phyloP scores from a whole-genome alignment of 192 early-diverging fungal genomes.

The Backusella luteola region DNA sequence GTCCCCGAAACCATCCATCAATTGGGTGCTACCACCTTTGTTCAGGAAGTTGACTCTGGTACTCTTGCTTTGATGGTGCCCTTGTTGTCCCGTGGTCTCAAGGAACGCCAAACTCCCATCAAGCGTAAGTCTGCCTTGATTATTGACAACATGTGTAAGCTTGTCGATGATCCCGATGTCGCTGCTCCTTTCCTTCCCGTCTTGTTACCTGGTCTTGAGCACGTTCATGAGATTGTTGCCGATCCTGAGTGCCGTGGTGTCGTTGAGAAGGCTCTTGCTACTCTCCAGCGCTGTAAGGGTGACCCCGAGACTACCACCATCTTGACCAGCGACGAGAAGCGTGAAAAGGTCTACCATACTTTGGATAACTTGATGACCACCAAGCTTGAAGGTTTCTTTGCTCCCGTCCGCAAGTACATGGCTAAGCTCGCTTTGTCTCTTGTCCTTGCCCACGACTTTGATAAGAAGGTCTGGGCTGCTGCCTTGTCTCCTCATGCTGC shows the following conservation, averaged over 20 bases:
- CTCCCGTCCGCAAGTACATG: constrained; percentile 57
- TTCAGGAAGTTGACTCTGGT: constrained; percentile 71
- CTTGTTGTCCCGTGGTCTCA: constrained; percentile 67
- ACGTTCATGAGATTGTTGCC: constrained; percentile 71
- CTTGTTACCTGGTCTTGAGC: constrained; percentile 74
- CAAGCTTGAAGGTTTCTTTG: constrained; percentile 51
- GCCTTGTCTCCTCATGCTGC: constrained; percentile 54
- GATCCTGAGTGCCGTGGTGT: constrained; percentile 78
- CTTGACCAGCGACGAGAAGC: constrained; percentile 49
- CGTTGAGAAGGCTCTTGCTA: constrained; percentile 63
- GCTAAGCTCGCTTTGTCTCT: constrained; percentile 59
- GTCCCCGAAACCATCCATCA: constrained; percentile 77
- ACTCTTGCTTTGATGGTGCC: constrained; percentile 83
- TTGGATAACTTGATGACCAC: constrained; percentile 52
- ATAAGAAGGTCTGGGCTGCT: constrained; percentile 61
- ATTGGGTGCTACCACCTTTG: constrained; percentile 81
- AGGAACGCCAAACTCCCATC: constrained; percentile 68
- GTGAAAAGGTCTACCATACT: constrained; percentile 45
- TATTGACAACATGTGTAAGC: constrained; percentile 91
- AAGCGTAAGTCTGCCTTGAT: constrained; percentile 78
- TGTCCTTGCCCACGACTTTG: constrained; percentile 58
- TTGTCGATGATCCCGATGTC: constrained; percentile 80
- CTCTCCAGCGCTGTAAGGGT: constrained; percentile 59
- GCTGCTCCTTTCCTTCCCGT: constrained; percentile 78
- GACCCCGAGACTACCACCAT: constrained; percentile 37